A percentile compares a stretch with the other conserved stretches of the same genome.
Conservation (phyloP, 768 basidiomycete species). For the Xanthoconium purpureum region DNA sequence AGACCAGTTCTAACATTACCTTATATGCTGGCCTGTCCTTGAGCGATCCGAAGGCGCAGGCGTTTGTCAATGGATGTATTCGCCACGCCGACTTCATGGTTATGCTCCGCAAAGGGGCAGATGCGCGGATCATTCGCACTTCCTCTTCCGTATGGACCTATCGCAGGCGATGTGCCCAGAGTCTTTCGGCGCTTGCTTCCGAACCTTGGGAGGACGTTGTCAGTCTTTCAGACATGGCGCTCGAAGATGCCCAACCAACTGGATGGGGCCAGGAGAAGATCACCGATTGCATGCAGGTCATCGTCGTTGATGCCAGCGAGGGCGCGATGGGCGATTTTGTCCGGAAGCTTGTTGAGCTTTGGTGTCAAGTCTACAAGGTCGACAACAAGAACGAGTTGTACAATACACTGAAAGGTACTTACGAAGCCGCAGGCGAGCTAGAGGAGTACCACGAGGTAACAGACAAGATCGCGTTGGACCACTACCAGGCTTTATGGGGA, state of each 20-base stretch:
- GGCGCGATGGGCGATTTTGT: conserved; percentile 32
- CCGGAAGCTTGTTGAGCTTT: conserved; percentile 25
- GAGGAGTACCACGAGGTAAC: conserved; percentile 18
- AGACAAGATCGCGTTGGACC: conserved; percentile 5
- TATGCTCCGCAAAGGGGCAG: conserved; percentile 29
- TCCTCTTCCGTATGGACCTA: conserved; percentile 25
- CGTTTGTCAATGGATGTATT: conserved; percentile 32
- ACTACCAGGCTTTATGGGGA: conserved; percentile 30
- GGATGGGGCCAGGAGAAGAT: conserved; percentile 15
- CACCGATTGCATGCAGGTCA: conserved; percentile 30
- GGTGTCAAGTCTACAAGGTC: conserved; percentile 28
- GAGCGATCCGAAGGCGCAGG: conserved; percentile 26
- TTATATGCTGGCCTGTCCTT: conserved; percentile 29
- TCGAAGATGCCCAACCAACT: conserved; percentile 25
- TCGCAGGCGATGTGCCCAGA: conserved; percentile 27
- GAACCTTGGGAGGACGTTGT: conserved; percentile 26
- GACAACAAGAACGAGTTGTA: conserved; percentile 20
- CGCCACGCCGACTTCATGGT: conserved; percentile 33
- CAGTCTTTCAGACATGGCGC: conserved; percentile 19
- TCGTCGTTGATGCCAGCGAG: conserved; percentile 26
- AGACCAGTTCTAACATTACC: background rate
- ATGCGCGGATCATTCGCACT: conserved; percentile 28
- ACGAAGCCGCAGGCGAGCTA: conserved; percentile 27
- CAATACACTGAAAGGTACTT: conserved; percentile 16
- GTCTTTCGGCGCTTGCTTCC: conserved; percentile 23